These are phyloP conservation scores for Cercospora zeae-maydis DNA, from an alignment of 2,329 filamentous ascomycete species.

Conservation along the genomic window DNA sequence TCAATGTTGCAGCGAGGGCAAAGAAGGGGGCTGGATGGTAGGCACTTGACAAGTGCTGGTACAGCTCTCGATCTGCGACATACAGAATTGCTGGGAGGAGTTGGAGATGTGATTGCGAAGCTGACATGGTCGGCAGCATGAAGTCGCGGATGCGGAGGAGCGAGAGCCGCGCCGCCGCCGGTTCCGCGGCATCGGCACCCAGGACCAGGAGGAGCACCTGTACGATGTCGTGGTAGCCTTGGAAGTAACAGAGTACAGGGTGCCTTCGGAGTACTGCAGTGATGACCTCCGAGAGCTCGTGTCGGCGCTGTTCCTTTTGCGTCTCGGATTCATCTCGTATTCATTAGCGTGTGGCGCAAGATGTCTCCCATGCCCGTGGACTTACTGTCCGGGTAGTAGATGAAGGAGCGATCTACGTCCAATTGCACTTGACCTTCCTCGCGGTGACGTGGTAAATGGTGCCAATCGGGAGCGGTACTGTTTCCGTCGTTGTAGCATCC, in stretches of 20 bases:
- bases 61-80: constrained; percentile 67
- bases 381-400: constrained; percentile 86
- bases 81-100: constrained; percentile 79
- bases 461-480: constrained; percentile 47
- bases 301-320: constrained; percentile 67
- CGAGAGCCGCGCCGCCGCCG: constrained; percentile 74
- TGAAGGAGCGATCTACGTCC: constrained; percentile 93
- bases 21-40: constrained; percentile 70
- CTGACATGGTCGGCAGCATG: constrained; percentile 84
- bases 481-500: constrained; percentile 36
- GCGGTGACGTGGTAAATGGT: constrained; percentile 65
- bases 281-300: constrained; percentile 76
- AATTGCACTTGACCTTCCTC: constrained; percentile 90
- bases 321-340: constrained; percentile 61
- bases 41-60: constrained; percentile 53
- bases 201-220: constrained; percentile 91
- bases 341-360: constrained; percentile 5
- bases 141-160: constrained; percentile 91
- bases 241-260: constrained; percentile 89
- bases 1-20: constrained; percentile 86
- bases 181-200: constrained; percentile 56
- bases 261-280: constrained; percentile 73
- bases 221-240: constrained; percentile 97
- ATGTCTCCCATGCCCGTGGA: constrained; percentile 9
- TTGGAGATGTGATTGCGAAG: constrained; percentile 78